These are phyloP conservation scores for Amyloporia xantha DNA, from an alignment of 768 basidiomycete genomes.

Conservation along the genomic window DNA sequence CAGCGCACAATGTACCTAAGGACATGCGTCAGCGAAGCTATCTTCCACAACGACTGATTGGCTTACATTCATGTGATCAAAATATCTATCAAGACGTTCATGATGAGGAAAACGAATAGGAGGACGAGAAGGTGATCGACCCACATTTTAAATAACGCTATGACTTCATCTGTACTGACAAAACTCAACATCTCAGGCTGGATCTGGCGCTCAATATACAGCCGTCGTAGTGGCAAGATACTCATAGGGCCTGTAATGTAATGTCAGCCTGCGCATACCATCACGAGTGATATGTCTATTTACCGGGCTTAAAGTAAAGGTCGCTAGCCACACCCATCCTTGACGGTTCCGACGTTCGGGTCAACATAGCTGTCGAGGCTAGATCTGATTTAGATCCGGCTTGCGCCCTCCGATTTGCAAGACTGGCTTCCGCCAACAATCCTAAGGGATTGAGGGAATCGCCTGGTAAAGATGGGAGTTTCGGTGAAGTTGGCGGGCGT, in stretches of 20 bases:
- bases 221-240: constrained; percentile 71
- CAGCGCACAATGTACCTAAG: constrained; percentile 70
- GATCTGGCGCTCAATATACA: constrained; percentile 83
- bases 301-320: constrained; percentile 90
- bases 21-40: neutral
- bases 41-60: neutral
- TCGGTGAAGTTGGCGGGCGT: constrained; percentile 54
- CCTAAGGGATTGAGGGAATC: constrained; percentile 91
- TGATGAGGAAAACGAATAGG: constrained; percentile 6
- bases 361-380: constrained; percentile 7
- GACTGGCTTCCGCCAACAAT: constrained; percentile 82
- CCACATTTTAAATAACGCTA: constrained; percentile 85
- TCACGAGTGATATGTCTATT: constrained; percentile 15
- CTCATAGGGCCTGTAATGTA: constrained; percentile 69
- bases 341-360: constrained; percentile 9
- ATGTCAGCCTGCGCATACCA: neutral
- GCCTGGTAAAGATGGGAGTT: constrained; percentile 87
- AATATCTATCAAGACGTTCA: constrained; percentile 51
- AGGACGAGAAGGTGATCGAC: constrained; percentile 23
- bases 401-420: constrained; percentile 65
- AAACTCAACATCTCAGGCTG: constrained; percentile 94
- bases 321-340: constrained; percentile 78
- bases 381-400: constrained; percentile 23
- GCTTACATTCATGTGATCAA: constrained; percentile 68
- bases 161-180: constrained; percentile 82